Percentiles rank a stretch among this genome's conserved stretches.
Evolutionary conservation across 1,139 yeast species (phyloP).

Genomic region (Taiozyma sp.): DNA sequence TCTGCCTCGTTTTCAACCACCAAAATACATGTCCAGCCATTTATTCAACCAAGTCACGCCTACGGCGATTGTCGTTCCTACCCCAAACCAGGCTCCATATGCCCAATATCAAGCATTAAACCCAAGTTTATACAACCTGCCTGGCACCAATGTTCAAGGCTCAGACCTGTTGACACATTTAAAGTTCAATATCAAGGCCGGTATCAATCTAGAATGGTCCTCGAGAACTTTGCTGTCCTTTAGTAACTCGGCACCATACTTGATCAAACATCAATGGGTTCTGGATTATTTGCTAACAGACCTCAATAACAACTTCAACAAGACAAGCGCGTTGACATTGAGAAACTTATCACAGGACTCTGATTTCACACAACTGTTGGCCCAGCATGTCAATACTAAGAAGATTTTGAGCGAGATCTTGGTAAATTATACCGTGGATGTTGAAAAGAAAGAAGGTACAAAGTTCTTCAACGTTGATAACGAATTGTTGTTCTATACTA

Average conservation of each 20-base stretch:
- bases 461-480: constrained; percentile 37
- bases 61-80: constrained; percentile 7
- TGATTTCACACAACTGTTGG: constrained; percentile 75
- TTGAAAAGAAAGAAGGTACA: neutral
- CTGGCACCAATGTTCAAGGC: constrained; percentile 20
- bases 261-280: constrained; percentile 20
- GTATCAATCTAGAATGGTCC: constrained; percentile 22
- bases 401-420: constrained; percentile 26
- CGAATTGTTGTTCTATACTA: constrained; percentile 65
- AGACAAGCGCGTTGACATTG: constrained; percentile 45
- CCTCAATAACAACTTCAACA: constrained; percentile 10
- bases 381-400: constrained; percentile 48
- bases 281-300: constrained; percentile 19
- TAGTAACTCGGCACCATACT: constrained; percentile 18
- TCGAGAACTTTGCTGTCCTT: constrained; percentile 17
- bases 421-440: neutral
- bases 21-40: neutral
- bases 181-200: constrained; percentile 18
- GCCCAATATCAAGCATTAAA: neutral
- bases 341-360: constrained; percentile 83
- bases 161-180: constrained; percentile 22
- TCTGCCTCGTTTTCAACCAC: neutral
- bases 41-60: constrained; percentile 6
- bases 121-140: constrained; percentile 13
- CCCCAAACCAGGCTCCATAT: constrained; percentile 1